Percentiles rank a stretch among this genome's conserved stretches.
Conservation (phyloP, 306 rosid species). For the Casuarina equisetifolia region DNA sequence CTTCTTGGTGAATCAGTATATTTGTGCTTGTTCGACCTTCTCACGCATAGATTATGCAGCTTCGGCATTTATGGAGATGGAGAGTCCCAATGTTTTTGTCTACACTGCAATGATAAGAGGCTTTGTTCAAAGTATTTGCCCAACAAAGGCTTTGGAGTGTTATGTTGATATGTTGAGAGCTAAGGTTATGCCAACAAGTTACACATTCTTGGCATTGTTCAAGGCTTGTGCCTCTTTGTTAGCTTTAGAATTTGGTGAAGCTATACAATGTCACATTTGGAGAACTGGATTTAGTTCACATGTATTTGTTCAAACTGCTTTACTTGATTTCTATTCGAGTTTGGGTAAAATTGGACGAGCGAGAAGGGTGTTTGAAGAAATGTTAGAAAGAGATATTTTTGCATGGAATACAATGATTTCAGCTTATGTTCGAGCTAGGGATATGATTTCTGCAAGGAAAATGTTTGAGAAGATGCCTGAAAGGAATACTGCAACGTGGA, state of each 20-base stretch:
- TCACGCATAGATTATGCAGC: constrained; percentile 29
- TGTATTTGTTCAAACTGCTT: constrained; percentile 47
- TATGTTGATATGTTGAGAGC: no score
- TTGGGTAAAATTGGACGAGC: constrained; percentile 35
- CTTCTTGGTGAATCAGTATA: constrained; percentile 7
- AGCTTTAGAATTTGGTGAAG: constrained; percentile 44
- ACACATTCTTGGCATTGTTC: constrained; percentile 27
- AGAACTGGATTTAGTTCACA: no score
- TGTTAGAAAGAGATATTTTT: constrained; percentile 28
- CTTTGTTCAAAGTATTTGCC: constrained; percentile 38
- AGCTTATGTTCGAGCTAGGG: constrained; percentile 44
- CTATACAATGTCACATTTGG: no score
- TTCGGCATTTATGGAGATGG: constrained; percentile 51
- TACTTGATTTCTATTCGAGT: constrained; percentile 64
- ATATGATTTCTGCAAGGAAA: constrained; percentile 61
- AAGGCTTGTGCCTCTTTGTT: constrained; percentile 52
- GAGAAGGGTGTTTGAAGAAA: constrained; percentile 62
- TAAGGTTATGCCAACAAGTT: no score
- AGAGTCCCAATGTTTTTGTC: constrained; percentile 57
- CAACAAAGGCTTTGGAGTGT: no score
- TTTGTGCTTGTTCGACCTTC: constrained; percentile 30
- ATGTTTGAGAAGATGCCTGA: constrained; percentile 65
- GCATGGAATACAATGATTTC: constrained; percentile 63
- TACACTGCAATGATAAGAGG: constrained; percentile 68
- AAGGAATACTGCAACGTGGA: constrained; percentile 61